Evolutionary conservation across 1,284 basidiomycete genomes (phyloP).

Genomic region (Acaromyces ingoldii): DNA sequence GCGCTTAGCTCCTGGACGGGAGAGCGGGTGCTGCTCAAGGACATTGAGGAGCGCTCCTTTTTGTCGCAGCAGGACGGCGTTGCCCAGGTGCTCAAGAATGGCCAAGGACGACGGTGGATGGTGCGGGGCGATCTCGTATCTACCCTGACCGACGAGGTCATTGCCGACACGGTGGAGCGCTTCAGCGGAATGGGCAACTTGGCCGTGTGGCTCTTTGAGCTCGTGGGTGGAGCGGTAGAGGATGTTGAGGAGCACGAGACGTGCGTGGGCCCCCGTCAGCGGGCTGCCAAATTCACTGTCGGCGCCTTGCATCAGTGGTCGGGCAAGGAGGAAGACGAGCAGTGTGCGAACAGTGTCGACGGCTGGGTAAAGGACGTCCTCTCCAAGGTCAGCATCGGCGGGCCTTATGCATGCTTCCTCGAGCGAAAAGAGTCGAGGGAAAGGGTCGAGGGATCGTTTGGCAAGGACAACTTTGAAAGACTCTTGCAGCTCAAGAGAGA

Average conservation of each 20-base stretch:
- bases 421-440: constrained; percentile 27
- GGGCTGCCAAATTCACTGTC: constrained; percentile 74
- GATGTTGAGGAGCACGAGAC: constrained; percentile 59
- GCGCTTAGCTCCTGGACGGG: constrained; percentile 80
- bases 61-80: constrained; percentile 82
- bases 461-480: constrained; percentile 25
- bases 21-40: constrained; percentile 68
- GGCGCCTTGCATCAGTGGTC: constrained; percentile 90
- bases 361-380: constrained; percentile 53
- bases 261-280: constrained; percentile 69
- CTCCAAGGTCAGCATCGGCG: constrained; percentile 25
- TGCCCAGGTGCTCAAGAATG: constrained; percentile 76
- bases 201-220: constrained; percentile 54
- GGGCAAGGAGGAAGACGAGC: constrained; percentile 69
- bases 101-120: constrained; percentile 55
- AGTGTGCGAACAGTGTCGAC: constrained; percentile 73
- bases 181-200: constrained; percentile 67
- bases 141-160: constrained; percentile 75
- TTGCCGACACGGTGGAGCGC: constrained; percentile 72
- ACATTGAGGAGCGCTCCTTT: constrained; percentile 81
- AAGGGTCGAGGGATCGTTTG: constrained; percentile 30
- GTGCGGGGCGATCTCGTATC: constrained; percentile 56
- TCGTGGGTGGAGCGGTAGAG: constrained; percentile 72
- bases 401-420: constrained; percentile 38
- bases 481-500: constrained; percentile 27